Conservation (phyloP, 768 basidiomycete species). For the Guyanaporus albipodus region DNA sequence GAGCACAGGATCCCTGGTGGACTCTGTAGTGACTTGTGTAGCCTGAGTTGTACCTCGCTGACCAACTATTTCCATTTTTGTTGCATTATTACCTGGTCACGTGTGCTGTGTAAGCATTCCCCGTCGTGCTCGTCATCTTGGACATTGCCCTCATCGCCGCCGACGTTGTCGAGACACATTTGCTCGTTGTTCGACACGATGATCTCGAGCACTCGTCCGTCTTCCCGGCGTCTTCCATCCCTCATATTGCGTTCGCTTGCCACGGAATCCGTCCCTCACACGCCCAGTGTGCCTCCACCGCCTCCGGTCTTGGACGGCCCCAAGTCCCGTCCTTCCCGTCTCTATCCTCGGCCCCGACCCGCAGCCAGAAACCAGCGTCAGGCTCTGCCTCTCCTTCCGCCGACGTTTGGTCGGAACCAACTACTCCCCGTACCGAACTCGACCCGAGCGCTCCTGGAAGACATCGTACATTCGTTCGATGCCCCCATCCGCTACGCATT, state of each 20-base stretch:
- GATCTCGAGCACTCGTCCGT: constrained; percentile 18
- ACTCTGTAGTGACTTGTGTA: neutral
- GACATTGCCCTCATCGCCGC: neutral
- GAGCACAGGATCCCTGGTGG: constrained; percentile 14
- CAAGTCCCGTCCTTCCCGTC: constrained; percentile 33
- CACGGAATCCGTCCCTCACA: constrained; percentile 27
- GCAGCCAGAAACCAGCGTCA: constrained; percentile 22
- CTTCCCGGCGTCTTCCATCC: constrained; percentile 11
- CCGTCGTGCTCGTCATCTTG: neutral
- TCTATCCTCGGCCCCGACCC: constrained; percentile 43
- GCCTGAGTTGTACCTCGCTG: too few relatives aligned
- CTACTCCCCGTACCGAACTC: constrained; percentile 74
- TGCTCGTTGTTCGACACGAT: constrained; percentile 21
- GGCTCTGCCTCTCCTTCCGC: constrained; percentile 53
- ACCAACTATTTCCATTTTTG: neutral
- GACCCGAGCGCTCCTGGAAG: constrained; percentile 75
- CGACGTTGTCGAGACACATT: constrained; percentile 8
- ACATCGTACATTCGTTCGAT: constrained; percentile 74
- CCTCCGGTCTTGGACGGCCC: constrained; percentile 28
- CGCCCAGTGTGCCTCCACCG: constrained; percentile 27
- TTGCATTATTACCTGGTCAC: neutral
- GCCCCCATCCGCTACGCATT: constrained; percentile 96
- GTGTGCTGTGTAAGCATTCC: neutral
- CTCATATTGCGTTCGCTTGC: constrained; percentile 22
- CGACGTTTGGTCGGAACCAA: constrained; percentile 78